Evolutionary conservation across 108 stramenopile species (phyloP), one percentile per base, ranked within the genome.

Genomic region (Cyclostephanos invisitatus): DNA sequence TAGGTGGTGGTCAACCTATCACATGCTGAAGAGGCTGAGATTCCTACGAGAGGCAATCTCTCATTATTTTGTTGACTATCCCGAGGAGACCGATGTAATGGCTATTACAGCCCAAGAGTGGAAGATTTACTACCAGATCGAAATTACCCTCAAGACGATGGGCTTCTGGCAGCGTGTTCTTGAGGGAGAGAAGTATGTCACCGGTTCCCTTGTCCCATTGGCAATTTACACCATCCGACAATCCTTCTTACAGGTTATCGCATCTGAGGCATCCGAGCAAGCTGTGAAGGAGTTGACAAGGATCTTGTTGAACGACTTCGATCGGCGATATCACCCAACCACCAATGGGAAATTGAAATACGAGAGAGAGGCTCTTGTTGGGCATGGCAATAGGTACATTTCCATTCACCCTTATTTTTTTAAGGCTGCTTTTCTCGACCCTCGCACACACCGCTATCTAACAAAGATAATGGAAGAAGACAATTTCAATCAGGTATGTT

Each of bases 151-250:
- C 27, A 27, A 54, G 25, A 22, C 53, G 24, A 54, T 54, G 53
- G 53, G 24, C 22, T 27, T 27, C 27, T 54, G 22, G 24, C 53
- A 54, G 53, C 27, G 22, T 54, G 25, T 27, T 27, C 53, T 54
- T 54, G 53, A 54, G 53, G 53, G 53, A 54, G 53, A 54, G 25
- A 27, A 54, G 22, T 54, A 54, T 54, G 53, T 54, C 25, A 54
- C 53, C 21, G 22, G 24, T 11, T 54, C 53, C 27, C 53, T 54
- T 24, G 53, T 54, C 25, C 53, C 53, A 54, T 27, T 54, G 24
- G 53, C 53, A 27, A 27, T 54, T 9, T 54, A 27, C 27, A 22
- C 22, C 22, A 54, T 54, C 53, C 53, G 53, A 8, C 27, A 27
- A 27, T 27, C 25, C 27, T 54, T 27, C 27, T 27, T 27, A 54